A percentile compares a stretch with the other conserved stretches of the same genome.
These are phyloP conservation scores for Ambrosia hybrid DNA, from an alignment of 140 eudicot genomes.

Conservation along the genomic window DNA sequence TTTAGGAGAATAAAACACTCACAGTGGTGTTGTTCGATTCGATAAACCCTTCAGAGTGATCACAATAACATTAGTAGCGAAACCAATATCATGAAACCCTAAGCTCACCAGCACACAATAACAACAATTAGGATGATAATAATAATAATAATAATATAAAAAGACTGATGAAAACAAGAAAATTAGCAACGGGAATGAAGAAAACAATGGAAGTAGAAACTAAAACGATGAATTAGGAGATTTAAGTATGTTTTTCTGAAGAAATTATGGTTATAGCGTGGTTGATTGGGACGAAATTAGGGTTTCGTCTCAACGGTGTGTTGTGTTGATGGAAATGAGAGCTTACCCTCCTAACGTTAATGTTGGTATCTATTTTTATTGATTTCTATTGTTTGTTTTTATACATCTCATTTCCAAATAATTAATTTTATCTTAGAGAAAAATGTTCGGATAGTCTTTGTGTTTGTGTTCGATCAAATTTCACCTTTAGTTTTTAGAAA, in stretches of 20 bases:
- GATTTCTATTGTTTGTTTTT: too few species aligned
- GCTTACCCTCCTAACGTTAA: neutral
- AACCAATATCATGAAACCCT: slow-evolving; percentile 19
- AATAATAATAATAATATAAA: too few species aligned
- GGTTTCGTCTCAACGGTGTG: slow-evolving; percentile 19
- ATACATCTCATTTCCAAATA: too few species aligned
- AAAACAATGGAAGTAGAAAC: slow-evolving; percentile 14
- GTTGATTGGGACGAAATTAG: slow-evolving; percentile 11
- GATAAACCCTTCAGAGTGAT: too few species aligned
- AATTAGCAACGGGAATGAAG: slow-evolving; percentile 17
- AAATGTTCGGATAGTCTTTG: too few species aligned
- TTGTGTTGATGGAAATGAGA: slow-evolving; percentile 17
- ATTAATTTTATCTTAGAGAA: too few species aligned
- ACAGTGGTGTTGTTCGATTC: slow-evolving; percentile 19
- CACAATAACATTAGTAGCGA: too few species aligned
- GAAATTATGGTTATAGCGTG: neutral
- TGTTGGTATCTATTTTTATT: too few species aligned
- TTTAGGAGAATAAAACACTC: slow-evolving; percentile 3
- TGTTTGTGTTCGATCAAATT: too few species aligned
- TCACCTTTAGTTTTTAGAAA: too few species aligned
- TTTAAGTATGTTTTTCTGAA: neutral
- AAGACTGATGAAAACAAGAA: slow-evolving; percentile 8
- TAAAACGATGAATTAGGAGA: slow-evolving; percentile 18
- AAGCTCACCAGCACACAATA: slow-evolving; percentile 19
- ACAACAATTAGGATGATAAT: slow-evolving; percentile 11